These are phyloP conservation scores for Aurantiochytrium sp. DNA, from an alignment of 108 stramenopile species.

Conservation along the genomic window DNA sequence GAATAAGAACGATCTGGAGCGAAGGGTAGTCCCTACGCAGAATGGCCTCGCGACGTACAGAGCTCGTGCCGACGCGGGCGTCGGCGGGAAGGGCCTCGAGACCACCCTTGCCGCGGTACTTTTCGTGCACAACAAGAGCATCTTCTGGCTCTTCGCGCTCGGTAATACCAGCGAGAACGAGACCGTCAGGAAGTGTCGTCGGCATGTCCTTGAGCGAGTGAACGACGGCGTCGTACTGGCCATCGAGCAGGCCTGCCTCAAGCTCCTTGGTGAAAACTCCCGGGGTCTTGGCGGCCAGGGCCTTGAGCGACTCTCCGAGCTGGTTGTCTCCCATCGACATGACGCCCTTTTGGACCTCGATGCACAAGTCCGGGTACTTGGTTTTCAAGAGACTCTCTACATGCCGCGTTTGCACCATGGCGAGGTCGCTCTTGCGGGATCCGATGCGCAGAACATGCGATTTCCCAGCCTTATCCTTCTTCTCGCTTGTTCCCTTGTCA, in stretches of 20 bases:
- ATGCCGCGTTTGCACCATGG: constrained; percentile 8
- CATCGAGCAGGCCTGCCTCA: constrained; percentile 83
- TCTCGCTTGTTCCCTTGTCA: too few species aligned
- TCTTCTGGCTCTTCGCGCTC: constrained; percentile 93
- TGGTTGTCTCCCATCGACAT: background rate
- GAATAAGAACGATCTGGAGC: constrained; percentile 91
- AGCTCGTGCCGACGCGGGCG: constrained; percentile 91
- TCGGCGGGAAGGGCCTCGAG: constrained; percentile 81
- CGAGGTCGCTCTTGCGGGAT: background rate
- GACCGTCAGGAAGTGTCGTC: constrained; percentile 93
- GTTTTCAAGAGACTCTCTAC: background rate
- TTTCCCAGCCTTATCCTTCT: too few species aligned
- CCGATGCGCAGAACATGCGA: background rate
- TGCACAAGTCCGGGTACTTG: background rate
- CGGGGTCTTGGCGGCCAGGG: constrained; percentile 11
- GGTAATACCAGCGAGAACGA: constrained; percentile 90
- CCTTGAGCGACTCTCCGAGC: background rate
- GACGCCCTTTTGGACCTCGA: background rate
- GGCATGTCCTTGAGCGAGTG: constrained; percentile 99
- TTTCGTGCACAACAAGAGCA: constrained; percentile 38
- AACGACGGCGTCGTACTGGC: constrained; percentile 98
- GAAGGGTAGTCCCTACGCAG: constrained; percentile 84
- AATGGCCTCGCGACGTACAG: constrained; percentile 93
- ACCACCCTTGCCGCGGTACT: constrained; percentile 69
- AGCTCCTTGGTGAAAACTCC: constrained; percentile 99